Conservation (phyloP, 345 rosid species). For the Syzygium oleosum region DNA sequence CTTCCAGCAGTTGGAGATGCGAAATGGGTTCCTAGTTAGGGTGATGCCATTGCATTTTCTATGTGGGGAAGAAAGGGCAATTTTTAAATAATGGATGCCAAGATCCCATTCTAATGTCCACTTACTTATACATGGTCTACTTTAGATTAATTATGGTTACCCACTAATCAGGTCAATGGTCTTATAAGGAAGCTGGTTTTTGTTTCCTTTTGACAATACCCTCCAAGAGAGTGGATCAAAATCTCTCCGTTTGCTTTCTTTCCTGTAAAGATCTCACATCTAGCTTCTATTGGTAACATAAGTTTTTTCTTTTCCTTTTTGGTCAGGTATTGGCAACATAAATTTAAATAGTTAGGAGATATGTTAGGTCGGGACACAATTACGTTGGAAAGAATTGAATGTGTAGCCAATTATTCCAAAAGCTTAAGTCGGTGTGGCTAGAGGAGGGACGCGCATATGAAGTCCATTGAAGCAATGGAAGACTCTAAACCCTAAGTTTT, state of each 20-base stretch:
- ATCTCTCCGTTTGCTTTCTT: not conserved
- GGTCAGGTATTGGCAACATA: not conserved
- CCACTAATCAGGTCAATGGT: not conserved
- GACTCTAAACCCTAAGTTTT: not conserved
- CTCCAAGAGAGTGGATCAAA: not conserved
- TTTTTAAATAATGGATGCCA: not conserved
- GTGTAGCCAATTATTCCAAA: not conserved
- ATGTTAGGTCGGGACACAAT: not conserved
- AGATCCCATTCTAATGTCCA: not conserved
- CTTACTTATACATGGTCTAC: not conserved
- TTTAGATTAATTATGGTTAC: not conserved
- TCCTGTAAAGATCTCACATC: not conserved
- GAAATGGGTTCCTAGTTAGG: not conserved
- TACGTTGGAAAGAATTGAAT: not conserved
- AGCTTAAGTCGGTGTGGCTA: not conserved
- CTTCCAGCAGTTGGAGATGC: not conserved
- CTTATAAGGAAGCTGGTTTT: not conserved
- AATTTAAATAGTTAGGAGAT: not conserved
- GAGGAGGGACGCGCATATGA: not conserved
- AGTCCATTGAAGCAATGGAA: not conserved
- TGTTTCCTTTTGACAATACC: not conserved
- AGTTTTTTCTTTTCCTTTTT: not conserved
- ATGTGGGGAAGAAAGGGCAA: not conserved
- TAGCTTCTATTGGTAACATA: not conserved
- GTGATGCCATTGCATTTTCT: not conserved